Evolutionary conservation across 345 rosid genomes (phyloP), one percentile per base, ranked within the genome.

Genomic region (Citrus glauca): DNA sequence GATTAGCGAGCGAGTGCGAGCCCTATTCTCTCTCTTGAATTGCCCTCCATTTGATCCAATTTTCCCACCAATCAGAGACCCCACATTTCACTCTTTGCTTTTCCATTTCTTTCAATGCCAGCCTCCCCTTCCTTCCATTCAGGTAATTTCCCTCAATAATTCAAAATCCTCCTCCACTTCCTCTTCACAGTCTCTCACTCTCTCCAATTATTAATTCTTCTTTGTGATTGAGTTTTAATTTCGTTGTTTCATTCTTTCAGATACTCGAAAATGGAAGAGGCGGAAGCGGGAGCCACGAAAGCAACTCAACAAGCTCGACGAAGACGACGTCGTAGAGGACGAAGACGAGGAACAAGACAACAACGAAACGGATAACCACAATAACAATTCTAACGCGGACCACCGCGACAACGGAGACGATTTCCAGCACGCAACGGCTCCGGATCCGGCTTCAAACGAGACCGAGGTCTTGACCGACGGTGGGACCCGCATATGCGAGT

Each of bases 221-320:
- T 35, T 6, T 60, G 62, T 40, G 25, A 69, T 48, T 78, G 82
- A 73, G 55, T 80, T 50, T n/a, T n/a, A 48, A 53, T 53, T 53
- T 53, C 17, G 50, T 17, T 16, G 17, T 53, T 53, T 17, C 57
- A 76, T 76, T 66, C 25, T 30, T 24, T 42, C 88, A 89, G 98
- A 92, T 81, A 89, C 89, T 32, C 86, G 94, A 30, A 91, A 86
- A 85, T 93, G 98, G 98, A 93, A 91, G 87, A 81, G 93, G 84
- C 84, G 91, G 73, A 89, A 85, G 89, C 84, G 97, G 72, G 97
- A 91, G 37, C 80, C 89, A 59, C 89, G 93, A 76, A 92, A 87
- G 20, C 80, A 66, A 35, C 45, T 19, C 69, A 66, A 76, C 77
- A 88, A 88, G 77, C 94, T 82, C 61, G 87, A 85, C 61, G 86